Conservation (phyloP, 1,284 basidiomycete species). For the Cryptococcus sp. region DNA sequence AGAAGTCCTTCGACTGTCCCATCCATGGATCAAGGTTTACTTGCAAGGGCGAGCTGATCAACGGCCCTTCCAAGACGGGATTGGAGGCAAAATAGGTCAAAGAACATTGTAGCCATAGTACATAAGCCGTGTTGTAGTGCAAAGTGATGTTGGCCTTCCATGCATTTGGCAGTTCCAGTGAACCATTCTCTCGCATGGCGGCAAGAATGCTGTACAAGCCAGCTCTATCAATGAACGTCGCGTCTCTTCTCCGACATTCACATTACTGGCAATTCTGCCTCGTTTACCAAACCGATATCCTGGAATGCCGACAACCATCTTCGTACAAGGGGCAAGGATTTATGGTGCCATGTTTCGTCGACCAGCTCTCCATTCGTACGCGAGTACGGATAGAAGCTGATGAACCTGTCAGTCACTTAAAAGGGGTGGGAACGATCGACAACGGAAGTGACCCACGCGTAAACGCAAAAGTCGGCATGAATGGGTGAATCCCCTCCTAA, state of each 20-base stretch:
- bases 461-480: conserved; percentile 25
- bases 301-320: conserved; percentile 18
- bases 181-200: no score
- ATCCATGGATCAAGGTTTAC: conserved; percentile 29
- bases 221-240: no score
- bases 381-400: conserved; percentile 25
- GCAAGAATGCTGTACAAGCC: no score
- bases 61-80: conserved; percentile 24
- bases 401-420: background rate
- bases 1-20: conserved; percentile 29
- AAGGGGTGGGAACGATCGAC: background rate
- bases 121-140: no score
- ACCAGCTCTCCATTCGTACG: conserved; percentile 20
- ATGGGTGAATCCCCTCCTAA: conserved; percentile 15
- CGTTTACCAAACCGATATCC: conserved; percentile 11
- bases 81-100: conserved; percentile 11
- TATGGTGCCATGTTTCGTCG: conserved; percentile 19
- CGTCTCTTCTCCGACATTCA: background rate
- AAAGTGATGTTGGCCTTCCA: no score
- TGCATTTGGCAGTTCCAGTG: no score
- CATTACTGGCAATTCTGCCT: conserved; percentile 9
- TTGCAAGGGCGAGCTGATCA: conserved; percentile 26
- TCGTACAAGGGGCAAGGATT: conserved; percentile 10
- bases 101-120: no score
- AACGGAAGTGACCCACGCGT: conserved; percentile 12